These are phyloP conservation scores for Gentiana macrophylla DNA, from an alignment of 257 asterid species.

Conservation along the genomic window DNA sequence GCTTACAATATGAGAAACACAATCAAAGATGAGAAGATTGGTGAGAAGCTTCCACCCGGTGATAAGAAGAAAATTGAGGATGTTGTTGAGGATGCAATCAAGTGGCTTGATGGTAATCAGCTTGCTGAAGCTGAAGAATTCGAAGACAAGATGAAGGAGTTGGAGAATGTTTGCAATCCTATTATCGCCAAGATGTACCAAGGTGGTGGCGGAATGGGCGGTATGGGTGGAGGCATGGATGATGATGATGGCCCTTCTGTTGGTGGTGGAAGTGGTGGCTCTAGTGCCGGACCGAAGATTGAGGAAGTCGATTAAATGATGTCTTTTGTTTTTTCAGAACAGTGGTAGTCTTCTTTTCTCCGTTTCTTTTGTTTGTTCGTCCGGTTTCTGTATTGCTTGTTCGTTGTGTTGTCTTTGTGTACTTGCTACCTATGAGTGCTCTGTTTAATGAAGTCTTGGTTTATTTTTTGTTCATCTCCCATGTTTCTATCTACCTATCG, in stretches of 20 bases:
- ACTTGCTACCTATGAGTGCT: too few species aligned
- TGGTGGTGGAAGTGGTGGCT: constrained; percentile 8
- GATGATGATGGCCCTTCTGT: constrained; percentile 17
- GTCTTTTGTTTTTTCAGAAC: too few species aligned
- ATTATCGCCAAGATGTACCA: constrained; percentile 27
- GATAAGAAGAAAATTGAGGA: constrained; percentile 15
- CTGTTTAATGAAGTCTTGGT: too few species aligned
- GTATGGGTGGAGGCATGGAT: constrained; percentile 17
- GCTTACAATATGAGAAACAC: constrained; percentile 70
- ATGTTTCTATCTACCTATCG: too few species aligned
- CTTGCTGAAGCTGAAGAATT: constrained; percentile 13
- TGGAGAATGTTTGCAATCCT: constrained; percentile 23
- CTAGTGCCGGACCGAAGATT: constrained; percentile 20
- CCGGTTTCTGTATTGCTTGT: too few species aligned
- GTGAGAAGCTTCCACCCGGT: constrained; percentile 37
- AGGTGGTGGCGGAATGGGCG: constrained; percentile 17
- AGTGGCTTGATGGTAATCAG: constrained; percentile 14
- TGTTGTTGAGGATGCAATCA: constrained; percentile 13
- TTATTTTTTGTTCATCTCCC: too few species aligned
- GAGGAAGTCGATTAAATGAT: constrained; percentile 20
- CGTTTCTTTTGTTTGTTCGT: too few species aligned
- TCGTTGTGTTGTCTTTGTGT: too few species aligned
- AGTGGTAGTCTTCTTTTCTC: too few species aligned
- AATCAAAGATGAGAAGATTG: constrained; percentile 43
- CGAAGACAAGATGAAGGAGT: constrained; percentile 16